These are phyloP conservation scores for Aspergillus cavernicola DNA, from an alignment of 495 filamentous ascomycete genomes.

Conservation along the genomic window DNA sequence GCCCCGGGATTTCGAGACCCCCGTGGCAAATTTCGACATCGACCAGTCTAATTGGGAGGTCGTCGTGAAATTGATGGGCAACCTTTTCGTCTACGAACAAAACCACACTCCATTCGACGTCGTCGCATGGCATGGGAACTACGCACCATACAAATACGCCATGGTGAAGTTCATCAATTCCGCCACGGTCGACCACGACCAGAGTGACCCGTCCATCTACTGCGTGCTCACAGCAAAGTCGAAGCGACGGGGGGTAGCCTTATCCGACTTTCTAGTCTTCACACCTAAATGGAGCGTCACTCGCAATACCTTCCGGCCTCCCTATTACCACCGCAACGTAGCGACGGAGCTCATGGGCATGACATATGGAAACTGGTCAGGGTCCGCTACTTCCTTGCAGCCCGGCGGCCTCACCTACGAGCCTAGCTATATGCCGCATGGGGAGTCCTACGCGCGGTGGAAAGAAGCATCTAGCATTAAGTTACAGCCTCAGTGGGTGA, in stretches of 20 bases:
- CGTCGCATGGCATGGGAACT: conserved; percentile 51
- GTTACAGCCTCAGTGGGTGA: not conserved
- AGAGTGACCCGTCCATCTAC: not conserved
- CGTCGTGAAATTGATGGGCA: conserved; percentile 46
- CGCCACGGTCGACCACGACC: not conserved
- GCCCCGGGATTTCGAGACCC: conserved; percentile 44
- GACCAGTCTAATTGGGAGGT: conserved; percentile 40
- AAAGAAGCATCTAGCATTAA: not conserved
- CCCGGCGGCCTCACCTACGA: not conserved
- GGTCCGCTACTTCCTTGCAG: not conserved
- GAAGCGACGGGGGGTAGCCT: not conserved
- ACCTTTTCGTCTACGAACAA: conserved; percentile 45
- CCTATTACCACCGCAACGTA: not conserved
- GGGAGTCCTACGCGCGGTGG: not conserved
- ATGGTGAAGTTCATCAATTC: not conserved
- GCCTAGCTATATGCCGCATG: conserved; percentile 1
- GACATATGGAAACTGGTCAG: not conserved
- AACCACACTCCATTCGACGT: conserved; percentile 50
- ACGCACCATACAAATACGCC: conserved; percentile 18
- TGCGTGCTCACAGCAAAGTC: not conserved
- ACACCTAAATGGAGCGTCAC: not conserved
- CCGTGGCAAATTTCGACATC: conserved; percentile 41
- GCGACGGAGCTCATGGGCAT: not conserved
- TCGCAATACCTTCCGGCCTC: not conserved
- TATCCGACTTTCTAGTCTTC: not conserved